Conservation (phyloP, 1,139 yeast genomes). For the Nakaseomyces uthaithaninus region DNA sequence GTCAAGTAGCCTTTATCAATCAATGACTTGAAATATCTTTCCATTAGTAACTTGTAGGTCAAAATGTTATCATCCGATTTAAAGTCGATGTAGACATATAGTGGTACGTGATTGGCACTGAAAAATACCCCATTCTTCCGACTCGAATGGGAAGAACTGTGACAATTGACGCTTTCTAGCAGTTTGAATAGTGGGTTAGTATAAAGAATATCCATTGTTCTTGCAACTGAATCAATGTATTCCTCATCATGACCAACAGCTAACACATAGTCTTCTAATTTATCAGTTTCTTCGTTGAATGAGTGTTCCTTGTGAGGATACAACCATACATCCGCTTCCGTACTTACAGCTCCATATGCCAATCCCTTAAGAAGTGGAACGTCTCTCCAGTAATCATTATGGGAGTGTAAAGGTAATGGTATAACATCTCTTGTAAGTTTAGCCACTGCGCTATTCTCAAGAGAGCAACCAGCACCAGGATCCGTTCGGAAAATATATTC, state of each 20-base stretch:
- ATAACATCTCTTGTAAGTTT: conserved; percentile 43
- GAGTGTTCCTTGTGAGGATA: conserved; percentile 26
- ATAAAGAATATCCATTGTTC: conserved; percentile 46
- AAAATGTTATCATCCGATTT: conserved; percentile 36
- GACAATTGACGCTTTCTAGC: conserved; percentile 37
- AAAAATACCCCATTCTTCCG: conserved; percentile 37
- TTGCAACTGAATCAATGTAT: conserved; percentile 36
- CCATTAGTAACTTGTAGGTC: conserved; percentile 33
- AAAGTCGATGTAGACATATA: conserved; percentile 42
- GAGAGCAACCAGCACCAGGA: conserved; percentile 10
- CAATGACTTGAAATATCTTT: conserved; percentile 33
- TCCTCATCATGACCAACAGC: conserved; percentile 60
- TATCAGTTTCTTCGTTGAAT: conserved; percentile 5
- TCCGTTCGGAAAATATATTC: conserved; percentile 10
- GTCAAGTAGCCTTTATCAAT: conserved; percentile 36
- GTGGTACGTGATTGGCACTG: conserved; percentile 36
- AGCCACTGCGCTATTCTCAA: conserved; percentile 16
- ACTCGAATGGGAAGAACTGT: not conserved
- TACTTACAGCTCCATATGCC: conserved; percentile 48
- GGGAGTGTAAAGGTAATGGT: conserved; percentile 50
- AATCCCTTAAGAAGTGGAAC: conserved; percentile 58
- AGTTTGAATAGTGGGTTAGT: conserved; percentile 45
- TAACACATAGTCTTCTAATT: conserved; percentile 36
- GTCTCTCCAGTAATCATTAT: conserved; percentile 67
- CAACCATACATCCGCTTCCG: conserved; percentile 69